Conservation (phyloP, 2,329 filamentous ascomycete genomes). For the Penicillium sp. region DNA sequence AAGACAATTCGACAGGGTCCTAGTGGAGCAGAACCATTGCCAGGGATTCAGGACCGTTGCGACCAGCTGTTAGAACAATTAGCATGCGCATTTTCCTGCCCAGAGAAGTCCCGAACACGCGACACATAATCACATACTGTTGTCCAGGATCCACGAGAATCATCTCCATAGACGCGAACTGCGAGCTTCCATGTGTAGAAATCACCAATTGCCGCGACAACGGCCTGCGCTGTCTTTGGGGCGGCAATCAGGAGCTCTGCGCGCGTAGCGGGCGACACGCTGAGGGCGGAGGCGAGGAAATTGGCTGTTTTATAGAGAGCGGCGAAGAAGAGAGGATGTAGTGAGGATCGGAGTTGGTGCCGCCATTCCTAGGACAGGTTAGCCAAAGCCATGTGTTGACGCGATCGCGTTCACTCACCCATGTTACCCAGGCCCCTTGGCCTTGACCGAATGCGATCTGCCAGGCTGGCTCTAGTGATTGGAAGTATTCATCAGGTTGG, state of each 20-base stretch:
- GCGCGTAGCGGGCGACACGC: slow-evolving; percentile 47
- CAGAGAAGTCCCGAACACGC: neutral
- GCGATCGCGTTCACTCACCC: slow-evolving; percentile 53
- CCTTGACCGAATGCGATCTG: slow-evolving; percentile 66
- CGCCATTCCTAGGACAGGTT: slow-evolving; percentile 68
- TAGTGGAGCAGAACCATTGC: slow-evolving; percentile 92
- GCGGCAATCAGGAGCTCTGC: slow-evolving; percentile 61
- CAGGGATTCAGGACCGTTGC: slow-evolving; percentile 71
- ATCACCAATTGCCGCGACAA: slow-evolving; percentile 69
- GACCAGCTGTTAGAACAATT: slow-evolving; percentile 48
- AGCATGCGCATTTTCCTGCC: slow-evolving; percentile 8
- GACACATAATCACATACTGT: slow-evolving; percentile 46
- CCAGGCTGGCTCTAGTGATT: slow-evolving; percentile 92
- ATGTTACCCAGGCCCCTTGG: slow-evolving; percentile 86
- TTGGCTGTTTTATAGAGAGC: slow-evolving; percentile 59
- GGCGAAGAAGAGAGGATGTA: slow-evolving; percentile 84
- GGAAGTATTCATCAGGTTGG: slow-evolving; percentile 96
- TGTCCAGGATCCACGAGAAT: slow-evolving; percentile 55
- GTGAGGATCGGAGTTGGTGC: slow-evolving; percentile 73
- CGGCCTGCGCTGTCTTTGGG: slow-evolving; percentile 67
- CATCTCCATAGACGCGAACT: slow-evolving; percentile 59
- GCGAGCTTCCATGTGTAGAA: slow-evolving; percentile 82
- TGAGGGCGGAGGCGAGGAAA: slow-evolving; percentile 47
- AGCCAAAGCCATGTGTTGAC: neutral
- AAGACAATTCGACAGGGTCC: slow-evolving; percentile 87